Base-by-base conservation (phyloP, 2,329 filamentous ascomycete species). In the Tolypocladium amazonense region DNA sequence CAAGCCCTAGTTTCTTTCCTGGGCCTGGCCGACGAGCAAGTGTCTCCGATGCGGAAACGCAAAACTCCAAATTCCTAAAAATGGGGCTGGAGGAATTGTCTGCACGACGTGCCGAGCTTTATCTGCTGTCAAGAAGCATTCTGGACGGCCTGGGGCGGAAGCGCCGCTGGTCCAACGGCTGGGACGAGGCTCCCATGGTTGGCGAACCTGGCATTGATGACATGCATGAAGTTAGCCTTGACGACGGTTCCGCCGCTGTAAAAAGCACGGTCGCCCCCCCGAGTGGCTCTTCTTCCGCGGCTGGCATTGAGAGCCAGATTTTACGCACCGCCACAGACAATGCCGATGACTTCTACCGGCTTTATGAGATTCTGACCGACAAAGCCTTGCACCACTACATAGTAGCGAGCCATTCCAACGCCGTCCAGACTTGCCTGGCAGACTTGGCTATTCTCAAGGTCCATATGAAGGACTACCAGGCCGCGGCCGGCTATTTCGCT, bases 391-490 rank as follows among this genome's bases (percentile, higher is more conserved):
- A 89, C 1, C 89, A 96, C 69, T 95, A 90, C 70, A 86, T 86
- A 18, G 84, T 91, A 5, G 91, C 92, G 5, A 88, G 87, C 59
- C 88, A 93, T 63, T 80, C 80, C 0, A 88, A 95, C 66, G 89
- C 90, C 9, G 87, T 89, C 0, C 87, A 95, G 65, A 82, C 86
- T 25, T 86, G 87, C 62, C 84, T 92, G 71, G 88, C 90, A 12
- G 94, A 99, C 72, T 81, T 97, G 54, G 94, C 92, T 1, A 82
- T 94, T 6, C 77, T 97, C 57, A 92, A 93, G 67, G 94, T 88
- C 65, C 84, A 89, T 61, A 78, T 89, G 3, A 82, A 83, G 27
- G 89, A 97, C 64, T 92, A 87, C 68, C 78, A 77, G 2, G 81
- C 85, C 1, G 92, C 94, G 1, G 86, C 89, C 0, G 82, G 82